phyloP scores from a whole-genome alignment of 2,329 filamentous ascomycete species.

The Phialemonium atrogriseum region DNA sequence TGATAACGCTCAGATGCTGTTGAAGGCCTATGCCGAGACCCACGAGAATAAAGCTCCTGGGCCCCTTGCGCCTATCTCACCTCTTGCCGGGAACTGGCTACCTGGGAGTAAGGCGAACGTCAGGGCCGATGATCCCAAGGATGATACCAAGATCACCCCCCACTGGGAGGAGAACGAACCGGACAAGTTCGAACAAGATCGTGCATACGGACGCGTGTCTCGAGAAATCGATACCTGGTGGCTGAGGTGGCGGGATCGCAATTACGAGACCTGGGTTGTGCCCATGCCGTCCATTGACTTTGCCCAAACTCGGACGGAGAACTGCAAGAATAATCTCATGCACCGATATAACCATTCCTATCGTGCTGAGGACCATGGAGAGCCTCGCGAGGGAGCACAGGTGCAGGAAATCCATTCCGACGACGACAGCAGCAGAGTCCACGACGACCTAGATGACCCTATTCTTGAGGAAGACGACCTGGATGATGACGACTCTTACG shows the following conservation, averaged over 20 bases:
- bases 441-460: slow-evolving; percentile 36
- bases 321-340: slow-evolving; percentile 51
- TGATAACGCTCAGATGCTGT: slow-evolving; percentile 42
- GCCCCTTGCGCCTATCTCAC: slow-evolving; percentile 39
- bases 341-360: slow-evolving; percentile 43
- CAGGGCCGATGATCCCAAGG: slow-evolving; percentile 24
- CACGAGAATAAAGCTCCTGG: slow-evolving; percentile 41
- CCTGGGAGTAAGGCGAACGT: slow-evolving; percentile 27
- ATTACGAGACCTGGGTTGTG: slow-evolving; percentile 50
- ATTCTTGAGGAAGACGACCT: slow-evolving; percentile 59
- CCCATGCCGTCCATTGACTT: slow-evolving; percentile 53
- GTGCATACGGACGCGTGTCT: slow-evolving; percentile 51
- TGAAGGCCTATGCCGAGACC: slow-evolving; percentile 45
- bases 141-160: slow-evolving; percentile 34
- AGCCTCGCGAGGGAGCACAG: slow-evolving; percentile 25
- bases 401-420: slow-evolving; percentile 25
- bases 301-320: slow-evolving; percentile 47
- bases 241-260: slow-evolving; percentile 51
- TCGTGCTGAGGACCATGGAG: slow-evolving; percentile 31
- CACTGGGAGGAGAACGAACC: slow-evolving; percentile 42
- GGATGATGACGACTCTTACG: slow-evolving; percentile 71
- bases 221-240: slow-evolving; percentile 60
- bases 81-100: slow-evolving; percentile 48
- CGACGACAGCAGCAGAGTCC: too few species aligned
- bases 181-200: slow-evolving; percentile 52